phyloP scores from a whole-genome alignment of 108 stramenopile species.

The Mediolabrus comicus region DNA sequence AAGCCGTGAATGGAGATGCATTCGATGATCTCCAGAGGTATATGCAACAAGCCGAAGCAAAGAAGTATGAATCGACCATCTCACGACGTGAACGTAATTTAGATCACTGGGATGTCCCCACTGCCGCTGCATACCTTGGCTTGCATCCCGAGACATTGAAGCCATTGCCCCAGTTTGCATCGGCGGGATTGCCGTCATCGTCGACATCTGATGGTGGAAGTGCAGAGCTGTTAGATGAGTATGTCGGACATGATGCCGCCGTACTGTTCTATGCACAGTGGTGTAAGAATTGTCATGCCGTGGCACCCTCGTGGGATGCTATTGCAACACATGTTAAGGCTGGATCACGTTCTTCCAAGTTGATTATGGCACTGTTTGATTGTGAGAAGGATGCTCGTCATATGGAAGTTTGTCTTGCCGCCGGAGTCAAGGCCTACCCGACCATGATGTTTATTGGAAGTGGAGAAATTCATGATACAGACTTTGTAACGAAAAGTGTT shows the following conservation, averaged over 20 bases:
- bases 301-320: conserved; percentile 70
- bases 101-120: conserved; percentile 82
- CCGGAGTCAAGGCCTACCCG: conserved; percentile 62
- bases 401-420: conserved; percentile 48
- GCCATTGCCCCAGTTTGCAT: conserved; percentile 18
- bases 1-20: conserved; percentile 7
- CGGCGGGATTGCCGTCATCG: not conserved
- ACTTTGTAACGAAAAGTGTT: conserved; percentile 36
- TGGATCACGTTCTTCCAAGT: conserved; percentile 44
- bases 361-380: conserved; percentile 81
- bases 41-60: conserved; percentile 22
- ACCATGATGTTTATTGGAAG: conserved; percentile 76
- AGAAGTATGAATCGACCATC: conserved; percentile 44
- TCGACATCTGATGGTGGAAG: not conserved
- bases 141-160: conserved; percentile 48
- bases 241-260: conserved; percentile 70
- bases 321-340: conserved; percentile 67
- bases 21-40: conserved; percentile 38
- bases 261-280: conserved; percentile 84
- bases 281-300: conserved; percentile 65
- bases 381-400: conserved; percentile 68
- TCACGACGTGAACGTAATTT: conserved; percentile 64
- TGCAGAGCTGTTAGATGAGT: conserved; percentile 18
- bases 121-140: conserved; percentile 73
- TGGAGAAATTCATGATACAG: conserved; percentile 65